These are phyloP conservation scores for Trametopsis cervina DNA, from an alignment of 768 basidiomycete species.

Conservation along the genomic window DNA sequence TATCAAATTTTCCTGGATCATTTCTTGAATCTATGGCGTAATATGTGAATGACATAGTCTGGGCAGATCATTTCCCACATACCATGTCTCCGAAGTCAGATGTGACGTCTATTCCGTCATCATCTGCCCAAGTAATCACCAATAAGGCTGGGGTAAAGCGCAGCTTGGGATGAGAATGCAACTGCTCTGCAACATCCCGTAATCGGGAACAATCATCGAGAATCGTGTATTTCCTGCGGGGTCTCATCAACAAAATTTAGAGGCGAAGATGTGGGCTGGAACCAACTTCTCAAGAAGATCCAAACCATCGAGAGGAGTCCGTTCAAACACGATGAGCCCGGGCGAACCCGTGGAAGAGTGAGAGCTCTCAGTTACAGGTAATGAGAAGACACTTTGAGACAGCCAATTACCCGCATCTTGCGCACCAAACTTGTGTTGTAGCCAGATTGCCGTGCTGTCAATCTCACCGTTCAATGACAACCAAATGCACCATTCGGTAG, in stretches of 20 bases:
- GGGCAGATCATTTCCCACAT: no score
- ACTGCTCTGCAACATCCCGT: constrained; percentile 49
- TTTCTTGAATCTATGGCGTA: no score
- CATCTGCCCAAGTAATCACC: constrained; percentile 53
- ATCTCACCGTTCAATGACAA: constrained; percentile 67
- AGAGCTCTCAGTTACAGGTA: constrained; percentile 34
- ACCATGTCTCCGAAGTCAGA: constrained; percentile 61
- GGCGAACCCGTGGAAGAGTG: constrained; percentile 36
- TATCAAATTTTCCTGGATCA: no score
- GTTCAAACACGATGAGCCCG: constrained; percentile 70
- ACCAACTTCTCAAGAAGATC: constrained; percentile 61
- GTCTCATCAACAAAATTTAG: no score
- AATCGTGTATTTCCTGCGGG: constrained; percentile 55
- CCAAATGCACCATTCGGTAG: constrained; percentile 57
- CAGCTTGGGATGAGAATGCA: constrained; percentile 38
- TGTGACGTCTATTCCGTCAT: constrained; percentile 28
- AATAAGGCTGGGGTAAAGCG: constrained; percentile 60
- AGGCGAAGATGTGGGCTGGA: no score
- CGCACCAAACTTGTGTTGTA: constrained; percentile 70
- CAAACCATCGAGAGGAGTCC: constrained; percentile 56
- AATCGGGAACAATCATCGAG: constrained; percentile 69
- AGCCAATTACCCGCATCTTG: constrained; percentile 59
- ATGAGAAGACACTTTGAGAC: constrained; percentile 52
- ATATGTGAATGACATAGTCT: no score
- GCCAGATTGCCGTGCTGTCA: constrained; percentile 75